A percentile compares a stretch with the other conserved stretches of the same genome.
phyloP scores from a whole-genome alignment of 148 eudicot species.

The Silene latifolia region DNA sequence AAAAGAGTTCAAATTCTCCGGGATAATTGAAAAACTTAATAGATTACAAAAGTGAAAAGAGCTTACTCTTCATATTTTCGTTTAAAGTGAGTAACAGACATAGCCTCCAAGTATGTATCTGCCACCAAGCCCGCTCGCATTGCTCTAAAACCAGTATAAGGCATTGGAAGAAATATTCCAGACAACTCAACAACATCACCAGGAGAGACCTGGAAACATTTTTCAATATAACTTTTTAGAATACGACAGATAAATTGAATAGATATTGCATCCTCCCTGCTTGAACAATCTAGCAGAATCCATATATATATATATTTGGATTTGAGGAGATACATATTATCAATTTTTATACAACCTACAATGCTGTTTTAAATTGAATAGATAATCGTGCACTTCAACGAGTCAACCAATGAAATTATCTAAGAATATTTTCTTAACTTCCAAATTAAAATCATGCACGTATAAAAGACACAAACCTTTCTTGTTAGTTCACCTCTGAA shows the following conservation, averaged over 20 bases:
- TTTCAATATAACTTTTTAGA: slow-evolving; percentile 4
- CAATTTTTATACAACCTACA: background rate
- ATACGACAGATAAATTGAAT: background rate
- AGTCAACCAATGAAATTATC: background rate
- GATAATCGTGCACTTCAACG: background rate
- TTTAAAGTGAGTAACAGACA: slow-evolving; percentile 94
- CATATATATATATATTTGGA: background rate
- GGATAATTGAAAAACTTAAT: background rate
- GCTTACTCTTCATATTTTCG: slow-evolving; percentile 99
- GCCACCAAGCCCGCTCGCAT: slow-evolving; percentile 98
- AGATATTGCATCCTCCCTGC: background rate
- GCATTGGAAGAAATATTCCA: slow-evolving; percentile 93
- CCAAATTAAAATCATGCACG: background rate
- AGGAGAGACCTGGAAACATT: slow-evolving; percentile 67
- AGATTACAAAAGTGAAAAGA: slow-evolving; percentile 5
- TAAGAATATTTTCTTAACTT: background rate
- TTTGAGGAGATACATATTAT: background rate
- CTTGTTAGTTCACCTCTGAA: slow-evolving; percentile 96
- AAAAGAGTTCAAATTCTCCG: background rate
- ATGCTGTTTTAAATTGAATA: background rate
- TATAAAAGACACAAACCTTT: slow-evolving; percentile 53
- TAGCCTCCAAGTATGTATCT: slow-evolving; percentile 97
- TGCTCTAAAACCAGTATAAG: slow-evolving; percentile 96
- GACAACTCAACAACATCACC: slow-evolving; percentile 96
- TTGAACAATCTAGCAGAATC: background rate